Base-by-base conservation (phyloP, 2,329 filamentous ascomycete species). In the Hymenoscyphus repandus region DNA sequence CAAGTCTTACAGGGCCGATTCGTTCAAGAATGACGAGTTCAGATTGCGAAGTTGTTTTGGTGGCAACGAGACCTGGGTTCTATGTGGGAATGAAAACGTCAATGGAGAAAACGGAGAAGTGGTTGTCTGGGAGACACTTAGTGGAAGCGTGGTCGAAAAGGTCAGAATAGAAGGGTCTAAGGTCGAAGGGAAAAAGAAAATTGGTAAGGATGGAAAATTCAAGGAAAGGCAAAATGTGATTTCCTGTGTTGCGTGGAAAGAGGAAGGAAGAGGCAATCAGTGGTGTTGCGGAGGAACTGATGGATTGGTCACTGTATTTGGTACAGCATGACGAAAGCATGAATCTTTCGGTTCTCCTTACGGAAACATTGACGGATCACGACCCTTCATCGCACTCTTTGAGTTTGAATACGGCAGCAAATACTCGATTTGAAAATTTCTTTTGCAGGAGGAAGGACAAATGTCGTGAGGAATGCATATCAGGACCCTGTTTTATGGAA, bases 41-140 rank as follows among this genome's bases (percentile, higher is more conserved):
- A 52, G 58, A 43, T 27, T 64, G 41, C 50, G 55, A 51, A 66
- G 58, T 51, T 74, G 79, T 61, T 71, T 96, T 50, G 91, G 88
- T 1, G 77, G 81, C 30, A 83, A 79, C 56, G 92, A 96, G 69
- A 83, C 80, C 53, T 85, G 86, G 44, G 88, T 93, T 1, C 63
- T 96, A 3, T 86, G 82, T 45, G 92, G 92, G 6, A 90, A 90
- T 62, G 91, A 96, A 69, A 70, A 57, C 40, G 58, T 53, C 40
- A 53, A 44, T 38, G 53, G 44, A 34, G 49, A 36, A 22, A 56
- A 60, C 55, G 57, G 50, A 37, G 51, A 67, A 51, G 64, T 67
- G 2, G 89, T 85, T 72, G 88, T 82, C 1, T 97, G 92, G 92
- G 90, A 96, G 70, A 72, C 95, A 17, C 67, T 96, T 49, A 85